Conservation (phyloP, 495 filamentous ascomycete genomes). For the Talaromyces thailandensis region DNA sequence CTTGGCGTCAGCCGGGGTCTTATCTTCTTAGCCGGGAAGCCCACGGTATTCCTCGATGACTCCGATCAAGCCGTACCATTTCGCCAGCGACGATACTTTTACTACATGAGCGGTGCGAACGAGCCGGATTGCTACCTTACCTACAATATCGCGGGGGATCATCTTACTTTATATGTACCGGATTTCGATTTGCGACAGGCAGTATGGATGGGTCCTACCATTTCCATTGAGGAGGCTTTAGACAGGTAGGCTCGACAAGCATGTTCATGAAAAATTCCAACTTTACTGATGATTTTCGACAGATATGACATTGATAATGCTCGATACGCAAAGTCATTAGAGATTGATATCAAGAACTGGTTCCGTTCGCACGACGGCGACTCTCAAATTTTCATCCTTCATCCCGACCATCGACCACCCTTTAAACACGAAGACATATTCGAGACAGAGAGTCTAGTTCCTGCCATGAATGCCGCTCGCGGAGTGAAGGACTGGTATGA, state of each 20-base stretch:
- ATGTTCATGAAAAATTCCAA: conserved; percentile 49
- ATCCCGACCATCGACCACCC: conserved; percentile 28
- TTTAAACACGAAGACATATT: conserved; percentile 41
- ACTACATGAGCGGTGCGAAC: conserved; percentile 81
- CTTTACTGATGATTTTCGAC: conserved; percentile 33
- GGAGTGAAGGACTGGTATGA: conserved; percentile 77
- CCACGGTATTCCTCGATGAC: conserved; percentile 65
- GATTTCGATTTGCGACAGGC: conserved; percentile 79
- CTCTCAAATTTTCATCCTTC: conserved; percentile 28
- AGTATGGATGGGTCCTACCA: conserved; percentile 89
- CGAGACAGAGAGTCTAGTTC: conserved; percentile 34
- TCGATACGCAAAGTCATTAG: conserved; percentile 53
- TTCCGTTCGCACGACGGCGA: conserved; percentile 46
- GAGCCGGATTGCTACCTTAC: conserved; percentile 75
- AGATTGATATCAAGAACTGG: conserved; percentile 48
- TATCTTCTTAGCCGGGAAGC: conserved; percentile 77
- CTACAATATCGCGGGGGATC: conserved; percentile 65
- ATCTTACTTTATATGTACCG: conserved; percentile 85
- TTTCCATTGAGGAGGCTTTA: conserved; percentile 63
- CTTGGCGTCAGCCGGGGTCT: conserved; percentile 54
- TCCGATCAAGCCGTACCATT: conserved; percentile 70
- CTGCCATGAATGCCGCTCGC: conserved; percentile 63
- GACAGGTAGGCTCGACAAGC: conserved; percentile 46
- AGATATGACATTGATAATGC: conserved; percentile 76
- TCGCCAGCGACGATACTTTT: conserved; percentile 85